Evolutionary conservation across 495 filamentous ascomycete genomes (phyloP), one percentile per base, ranked within the genome.

Genomic region (Aspergillus sparsus): DNA sequence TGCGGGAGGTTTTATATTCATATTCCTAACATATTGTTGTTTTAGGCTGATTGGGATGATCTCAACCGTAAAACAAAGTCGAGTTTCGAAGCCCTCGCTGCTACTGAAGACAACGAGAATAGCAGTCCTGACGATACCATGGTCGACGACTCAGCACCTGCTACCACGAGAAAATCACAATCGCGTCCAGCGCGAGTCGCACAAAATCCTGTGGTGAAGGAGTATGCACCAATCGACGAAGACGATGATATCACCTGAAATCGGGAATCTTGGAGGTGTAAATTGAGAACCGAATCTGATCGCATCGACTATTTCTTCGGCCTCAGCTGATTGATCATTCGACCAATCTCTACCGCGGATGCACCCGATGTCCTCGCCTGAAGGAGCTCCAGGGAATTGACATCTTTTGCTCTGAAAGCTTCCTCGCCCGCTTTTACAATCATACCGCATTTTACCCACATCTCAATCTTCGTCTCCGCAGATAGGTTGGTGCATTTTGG

Each of bases 361-460:
- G 74, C 70, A n/a, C 82, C 85, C 31, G 77, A 82, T 32, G 84
- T 85, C 72, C 80, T 83, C 32, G 60, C 69, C 64, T 80, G 79
- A 62, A 89, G 69, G 62, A 80, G 74, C 73, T 87, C 83, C 54
- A 89, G 79, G 3, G 85, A 76, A 63, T 86, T 85, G 53, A 86
- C 70, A 71, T 98, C 91, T 74, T 89, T 96, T 54, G 80, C 80
- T 78, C 85, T 89, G 42, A 91, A 82, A 37, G 94, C 92, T 76
- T 98, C 94, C 74, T 97, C 92, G 13, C 87, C 95, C 10, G 95
- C 94, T 77, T 92, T 91, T 21, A 89, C 84, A 32, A 92, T 80
- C 85, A 95, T 85, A 27, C 92, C 93, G 71, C 95, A 98, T 75
- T 96, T 96, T 63, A 95, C 84, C 84, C 91, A 98, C 94, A 97